Evolutionary conservation across 257 asterid species (phyloP), one percentile per base, ranked within the genome.

Genomic region (Hygrophila difformis): DNA sequence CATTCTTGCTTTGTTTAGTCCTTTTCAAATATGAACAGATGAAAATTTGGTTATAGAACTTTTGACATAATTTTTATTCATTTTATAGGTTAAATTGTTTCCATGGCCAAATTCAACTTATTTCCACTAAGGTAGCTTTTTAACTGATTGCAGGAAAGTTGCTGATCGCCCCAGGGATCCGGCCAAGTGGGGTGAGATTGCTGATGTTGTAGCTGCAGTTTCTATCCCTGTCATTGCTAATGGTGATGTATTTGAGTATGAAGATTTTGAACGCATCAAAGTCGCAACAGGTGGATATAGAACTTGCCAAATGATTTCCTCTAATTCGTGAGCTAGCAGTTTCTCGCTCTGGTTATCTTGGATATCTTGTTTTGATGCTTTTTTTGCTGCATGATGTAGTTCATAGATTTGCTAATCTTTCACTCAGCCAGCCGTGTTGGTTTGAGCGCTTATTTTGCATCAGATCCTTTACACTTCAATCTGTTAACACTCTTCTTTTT

Each of bases 161-260:
- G 79, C 87, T 17, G 97, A 88, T 51, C 84, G 97, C 72, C 97
- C 97, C 49, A 81, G 94, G 69, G 97, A 88, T 74, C 95, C 93
- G 34, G 95, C 97, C 18, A 79, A 84, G 69, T 88, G 95, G 97
- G 43, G 54, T 65, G 95, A 81, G 58, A 84, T 88, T 56, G 93
- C 94, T 34, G 92, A 84, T 51, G 94, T 88, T 43, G 95, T 78
- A 16, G 74, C 89, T 41, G 85, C 95, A 49, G 73, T 88, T 52
- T 76, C 94, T 40, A 77, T 88, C 44, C 95, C 97, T 5, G 97
- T 88, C 55, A 88, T 84, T 47, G 95, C 95, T 47, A 88, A 88
- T 67, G 95, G 97, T 18, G 97, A 88, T 64, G 94, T 84, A 22
- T 84, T 84, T 60, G 87, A 78, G 41, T 88, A 74, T 60, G 87